Evolutionary conservation across 2,329 filamentous ascomycete species (phyloP).

Genomic region (Penicillium hordei): DNA sequence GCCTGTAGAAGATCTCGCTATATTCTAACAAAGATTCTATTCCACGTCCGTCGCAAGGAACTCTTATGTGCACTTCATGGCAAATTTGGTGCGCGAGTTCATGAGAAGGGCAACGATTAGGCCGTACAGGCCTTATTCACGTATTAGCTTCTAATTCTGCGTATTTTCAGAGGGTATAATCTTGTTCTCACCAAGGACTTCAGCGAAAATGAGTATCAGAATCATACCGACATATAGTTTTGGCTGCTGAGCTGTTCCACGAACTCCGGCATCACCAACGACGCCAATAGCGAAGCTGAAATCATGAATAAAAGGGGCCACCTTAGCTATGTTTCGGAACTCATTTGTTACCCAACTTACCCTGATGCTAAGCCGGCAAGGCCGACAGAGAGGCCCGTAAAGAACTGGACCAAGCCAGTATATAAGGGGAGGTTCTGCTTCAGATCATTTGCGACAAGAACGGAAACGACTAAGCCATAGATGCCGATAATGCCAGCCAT

Average conservation of each 20-base stretch:
- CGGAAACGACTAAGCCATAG: constrained; percentile 88
- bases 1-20: too few species aligned
- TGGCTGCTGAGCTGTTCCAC: constrained; percentile 53
- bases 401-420: constrained; percentile 80
- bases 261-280: constrained; percentile 61
- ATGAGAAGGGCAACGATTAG: not conserved
- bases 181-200: constrained; percentile 78
- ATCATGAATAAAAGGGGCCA: not conserved
- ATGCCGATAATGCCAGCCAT: constrained; percentile 99
- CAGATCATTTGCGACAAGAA: constrained; percentile 78
- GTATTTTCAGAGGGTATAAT: not conserved
- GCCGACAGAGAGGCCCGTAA: constrained; percentile 78
- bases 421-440: constrained; percentile 71
- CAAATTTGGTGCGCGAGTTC: not conserved
- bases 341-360: constrained; percentile 32
- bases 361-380: constrained; percentile 77
- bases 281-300: constrained; percentile 77
- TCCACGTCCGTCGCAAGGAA: not conserved
- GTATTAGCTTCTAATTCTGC: not conserved
- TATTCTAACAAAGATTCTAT: not conserved
- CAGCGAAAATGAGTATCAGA: constrained; percentile 98
- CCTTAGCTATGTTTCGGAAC: not conserved
- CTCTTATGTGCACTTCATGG: not conserved
- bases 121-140: not conserved
- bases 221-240: constrained; percentile 93